Base-by-base conservation (phyloP, 2,329 filamentous ascomycete species). In the Nothophoma quercina region DNA sequence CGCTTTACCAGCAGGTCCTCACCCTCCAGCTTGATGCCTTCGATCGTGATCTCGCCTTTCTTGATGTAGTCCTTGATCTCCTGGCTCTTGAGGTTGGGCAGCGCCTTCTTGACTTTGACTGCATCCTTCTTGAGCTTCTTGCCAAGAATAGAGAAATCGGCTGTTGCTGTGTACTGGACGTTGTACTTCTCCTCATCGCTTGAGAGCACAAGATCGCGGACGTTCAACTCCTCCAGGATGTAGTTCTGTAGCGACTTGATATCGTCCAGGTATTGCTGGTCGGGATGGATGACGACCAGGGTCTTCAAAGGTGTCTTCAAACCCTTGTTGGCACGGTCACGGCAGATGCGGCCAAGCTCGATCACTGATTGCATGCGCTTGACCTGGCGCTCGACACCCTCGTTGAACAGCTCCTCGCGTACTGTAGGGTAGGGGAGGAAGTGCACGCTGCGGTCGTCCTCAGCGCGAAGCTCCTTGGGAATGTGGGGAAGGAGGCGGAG, bases 41-140 rank as follows among this genome's bases (percentile, higher is more conserved):
- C 92, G 10, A 99, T 90, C 5, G 85, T 77, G 40, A 98, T 90
- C 67, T 84, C 86, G 69, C 89, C 90, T 13, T 86, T 83, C 33
- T 83, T 78, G 32, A 95, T 80, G 72, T 92, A 99, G 30, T 80
- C 78, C 72, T 93, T 90, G 55, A 96, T 91, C 62, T 96, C 85
- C 9, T 90, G 86, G 62, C 88, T 93, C 16, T 84, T 89, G 40
- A 99, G 80, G 30, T 78, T 81, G 5, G 93, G 93, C 36, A 99
- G 79, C 2, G 90, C 92, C 78, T 93, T 96, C 81, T 96, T 96
- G 63, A 98, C 92, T 71, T 89, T 91, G 60, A 87, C 86, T 60
- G 92, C 90, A 68, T 97, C 93, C 77, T 96, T 97, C 83, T 96
- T 96, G 64, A 98, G 83, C 79, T 98, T 98, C 84, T 96, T 96